Evolutionary conservation across 768 basidiomycete species (phyloP), one percentile per base, ranked within the genome.

Genomic region (Boletales sp.): DNA sequence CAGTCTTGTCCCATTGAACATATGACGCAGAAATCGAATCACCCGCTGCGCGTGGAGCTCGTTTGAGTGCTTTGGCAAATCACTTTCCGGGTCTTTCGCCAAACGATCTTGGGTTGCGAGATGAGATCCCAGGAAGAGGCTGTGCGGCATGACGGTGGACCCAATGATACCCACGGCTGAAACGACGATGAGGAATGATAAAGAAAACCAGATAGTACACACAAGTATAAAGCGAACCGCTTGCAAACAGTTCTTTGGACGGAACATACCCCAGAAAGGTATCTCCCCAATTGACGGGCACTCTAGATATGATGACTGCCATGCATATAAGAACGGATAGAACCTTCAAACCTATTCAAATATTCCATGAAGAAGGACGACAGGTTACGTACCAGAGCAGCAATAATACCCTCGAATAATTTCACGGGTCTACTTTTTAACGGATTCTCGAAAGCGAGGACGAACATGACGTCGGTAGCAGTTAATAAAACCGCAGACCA

Each of bases 131-230:
- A 96, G 75, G 73, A 89, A 93, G n/a, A 96, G 74, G 51, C 86
- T 86, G 66, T 94, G 93, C 0, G 93, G 93, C 93, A 94, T 94
- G 51, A 93, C 85, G 3, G 91, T 96, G 1, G 91, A 90, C 31
- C 87, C 86, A 1, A 87, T 61, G 44, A 90, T 83, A 33, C 87
- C 87, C 48, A 87, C 80, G 30, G 84, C 82, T 84, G 53, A 36
- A 50, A 44, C 10, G 21, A 48, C 21, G 25, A 30, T 69, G 17
- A 69, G 51, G 1, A 18, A 44, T 48, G 14, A 19, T 9, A 38
- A 15, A 12, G 15, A 19, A 33, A 15, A 8, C 2, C 3, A 32
- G 41, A 13, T 9, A 33, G 14, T 13, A 48, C 80, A 37, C 59
- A 87, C 86, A 84, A 1, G 79, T 83, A 60, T 87, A 90, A n/a